Conservation (phyloP, 2,329 filamentous ascomycete genomes). For the Dothistroma pini region DNA sequence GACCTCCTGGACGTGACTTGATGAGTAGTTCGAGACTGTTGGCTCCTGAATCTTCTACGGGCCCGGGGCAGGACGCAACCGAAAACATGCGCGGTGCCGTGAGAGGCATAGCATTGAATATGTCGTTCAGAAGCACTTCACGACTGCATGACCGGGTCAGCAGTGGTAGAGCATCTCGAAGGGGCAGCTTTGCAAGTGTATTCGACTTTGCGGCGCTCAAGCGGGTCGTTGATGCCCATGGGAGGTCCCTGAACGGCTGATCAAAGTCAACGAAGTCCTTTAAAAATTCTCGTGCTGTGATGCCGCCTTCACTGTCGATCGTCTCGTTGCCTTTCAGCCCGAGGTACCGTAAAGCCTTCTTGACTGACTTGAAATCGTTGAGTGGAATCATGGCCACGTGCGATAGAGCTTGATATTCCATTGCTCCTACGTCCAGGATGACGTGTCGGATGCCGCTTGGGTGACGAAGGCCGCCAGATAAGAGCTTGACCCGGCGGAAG, state of each 20-base stretch:
- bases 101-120: background rate
- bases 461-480: no score
- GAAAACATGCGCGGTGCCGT: constrained; percentile 2
- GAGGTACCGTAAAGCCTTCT: background rate
- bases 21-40: background rate
- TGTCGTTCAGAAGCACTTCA: background rate
- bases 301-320: background rate
- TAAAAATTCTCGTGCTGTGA: background rate
- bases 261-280: constrained; percentile 3
- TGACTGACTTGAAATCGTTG: background rate
- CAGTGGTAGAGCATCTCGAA: background rate
- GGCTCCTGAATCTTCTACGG: background rate
- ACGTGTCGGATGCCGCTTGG: constrained; percentile 4
- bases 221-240: background rate
- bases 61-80: background rate
- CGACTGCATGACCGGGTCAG: background rate
- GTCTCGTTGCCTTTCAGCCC: background rate
- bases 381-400: constrained; percentile 4
- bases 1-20: background rate
- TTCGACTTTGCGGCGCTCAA: background rate
- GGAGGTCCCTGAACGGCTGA: background rate
- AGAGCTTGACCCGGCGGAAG: no score
- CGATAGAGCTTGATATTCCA: background rate
- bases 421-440: constrained; percentile 1
- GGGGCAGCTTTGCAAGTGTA: background rate